Evolutionary conservation across 768 basidiomycete genomes (phyloP), one percentile per base, ranked within the genome.

Genomic region (Dictyophora rubrovolvata): DNA sequence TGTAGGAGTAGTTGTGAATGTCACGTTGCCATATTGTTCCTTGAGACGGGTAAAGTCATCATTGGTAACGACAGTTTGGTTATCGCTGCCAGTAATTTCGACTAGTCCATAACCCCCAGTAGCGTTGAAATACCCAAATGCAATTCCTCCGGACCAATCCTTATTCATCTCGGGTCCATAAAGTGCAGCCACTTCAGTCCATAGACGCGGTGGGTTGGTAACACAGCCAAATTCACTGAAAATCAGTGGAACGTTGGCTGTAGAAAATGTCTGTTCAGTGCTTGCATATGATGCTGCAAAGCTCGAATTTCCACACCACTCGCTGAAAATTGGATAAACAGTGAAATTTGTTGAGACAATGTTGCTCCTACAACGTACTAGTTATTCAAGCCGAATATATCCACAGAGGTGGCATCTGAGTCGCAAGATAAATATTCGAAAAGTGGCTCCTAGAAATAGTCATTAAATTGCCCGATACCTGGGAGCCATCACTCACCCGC

Each of bases 211-310:
- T 20, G 72, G 74, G 21, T 68, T 69, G 8, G 74, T 76, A 67
- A 85, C 81, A 69, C 87, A 89, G 59, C 91, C 89, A 56, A 80
- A 95, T 77, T 92, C 90, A 68, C 88, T 87, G 74, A 95, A 90
- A 76, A 95, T 94, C 9, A 91, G 89, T 1, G 82, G 82, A 23
- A 94, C 80, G 60, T 89, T 89, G 70, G 83, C 86, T 61, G 72
- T 71, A 17, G 66, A 69, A 34, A 67, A 63, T 23, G 69, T 68
- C 49, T 42, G 48, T 46, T 56, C 60, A 18, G 47, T 54, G 53
- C 75, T 70, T 20, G 79, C 75, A 65, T 80, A 90, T 18, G 79
- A 76, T 35, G 67, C 71, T 18, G 82, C 80, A 51, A 77, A 78
- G 34, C 63, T 69, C 4, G 81, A 80, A 62, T 78, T 72, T 46